Percentiles rank a stretch among this genome's conserved stretches.
Evolutionary conservation across 1,284 basidiomycete genomes (phyloP).

Genomic region (Prillingera fragicola): DNA sequence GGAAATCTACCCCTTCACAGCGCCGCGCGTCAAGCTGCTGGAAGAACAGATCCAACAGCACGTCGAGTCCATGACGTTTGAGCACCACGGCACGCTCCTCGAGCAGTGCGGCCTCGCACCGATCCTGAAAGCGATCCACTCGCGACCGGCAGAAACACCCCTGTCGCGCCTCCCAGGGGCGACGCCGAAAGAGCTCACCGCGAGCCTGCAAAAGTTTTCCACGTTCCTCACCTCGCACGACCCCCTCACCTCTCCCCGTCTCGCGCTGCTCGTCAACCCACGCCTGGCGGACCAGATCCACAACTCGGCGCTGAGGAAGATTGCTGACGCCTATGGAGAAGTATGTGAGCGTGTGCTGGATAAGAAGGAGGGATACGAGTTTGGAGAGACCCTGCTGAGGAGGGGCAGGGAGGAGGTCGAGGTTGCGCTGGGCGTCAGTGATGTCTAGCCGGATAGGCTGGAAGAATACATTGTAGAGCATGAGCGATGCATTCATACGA

Average conservation of each 20-base stretch:
- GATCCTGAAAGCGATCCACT: constrained; percentile 57
- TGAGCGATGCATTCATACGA: too few species aligned
- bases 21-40: constrained; percentile 57
- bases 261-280: constrained; percentile 65
- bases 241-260: constrained; percentile 55
- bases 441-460: too few species aligned
- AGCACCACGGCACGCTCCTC: constrained; percentile 70
- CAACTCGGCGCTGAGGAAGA: constrained; percentile 61
- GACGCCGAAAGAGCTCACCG: constrained; percentile 41
- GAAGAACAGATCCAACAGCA: constrained; percentile 60
- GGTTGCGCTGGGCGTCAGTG: constrained; percentile 47
- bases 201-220: constrained; percentile 45
- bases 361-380: constrained; percentile 75
- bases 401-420: constrained; percentile 53
- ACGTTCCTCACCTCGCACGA: constrained; percentile 49
- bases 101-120: constrained; percentile 67
- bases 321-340: constrained; percentile 63
- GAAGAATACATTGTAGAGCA: too few species aligned
- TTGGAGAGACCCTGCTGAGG: constrained; percentile 76
- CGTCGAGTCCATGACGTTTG: constrained; percentile 63
- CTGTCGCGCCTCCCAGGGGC: constrained; percentile 46
- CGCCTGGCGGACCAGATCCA: constrained; percentile 66
- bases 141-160: constrained; percentile 57
- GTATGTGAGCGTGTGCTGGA: constrained; percentile 69
- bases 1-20: constrained; percentile 67